A percentile compares a stretch with the other conserved stretches of the same genome.
Conservation (phyloP, 805 yeast species). For the Saccharomycopsis olivae region DNA sequence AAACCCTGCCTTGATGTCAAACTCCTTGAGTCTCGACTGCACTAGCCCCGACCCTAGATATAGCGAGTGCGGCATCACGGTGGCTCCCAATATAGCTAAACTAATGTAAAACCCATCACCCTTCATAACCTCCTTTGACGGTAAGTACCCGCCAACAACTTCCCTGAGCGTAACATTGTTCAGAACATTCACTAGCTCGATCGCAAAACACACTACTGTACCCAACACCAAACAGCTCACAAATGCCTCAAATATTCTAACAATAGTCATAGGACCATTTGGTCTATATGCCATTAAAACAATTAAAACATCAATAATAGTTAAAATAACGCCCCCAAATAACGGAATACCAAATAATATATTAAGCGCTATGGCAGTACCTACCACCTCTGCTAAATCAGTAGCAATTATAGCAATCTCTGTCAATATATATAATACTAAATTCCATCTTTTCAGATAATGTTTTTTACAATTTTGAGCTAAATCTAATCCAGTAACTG, state of each 20-base stretch:
- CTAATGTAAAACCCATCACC: constrained; percentile 67
- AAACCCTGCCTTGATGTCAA: constrained; percentile 47
- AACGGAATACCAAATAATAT: constrained; percentile 74
- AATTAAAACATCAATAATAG: constrained; percentile 76
- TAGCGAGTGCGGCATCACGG: constrained; percentile 89
- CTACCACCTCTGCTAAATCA: constrained; percentile 94
- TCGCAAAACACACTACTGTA: constrained; percentile 76
- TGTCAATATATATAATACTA: constrained; percentile 50
- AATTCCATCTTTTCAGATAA: constrained; percentile 50
- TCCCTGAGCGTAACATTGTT: constrained; percentile 40
- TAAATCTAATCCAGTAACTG: constrained; percentile 86
- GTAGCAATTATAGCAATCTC: constrained; percentile 92
- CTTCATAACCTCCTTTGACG: constrained; percentile 37
- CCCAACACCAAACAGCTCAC: constrained; percentile 70
- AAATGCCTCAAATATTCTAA: constrained; percentile 71
- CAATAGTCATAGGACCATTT: constrained; percentile 64
- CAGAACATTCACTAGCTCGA: constrained; percentile 66
- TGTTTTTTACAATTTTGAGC: constrained; percentile 81
- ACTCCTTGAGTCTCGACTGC: constrained; percentile 72
- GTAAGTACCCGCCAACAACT: constrained; percentile 61
- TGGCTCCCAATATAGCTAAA: constrained; percentile 83
- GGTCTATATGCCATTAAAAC: constrained; percentile 86
- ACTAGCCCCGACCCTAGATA: constrained; percentile 82
- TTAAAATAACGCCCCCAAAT: constrained; percentile 71
- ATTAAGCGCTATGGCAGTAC: constrained; percentile 91